Percentiles rank a stretch among this genome's conserved stretches.
Evolutionary conservation across 768 basidiomycete genomes (phyloP).

Genomic region (Collybia mongolica): DNA sequence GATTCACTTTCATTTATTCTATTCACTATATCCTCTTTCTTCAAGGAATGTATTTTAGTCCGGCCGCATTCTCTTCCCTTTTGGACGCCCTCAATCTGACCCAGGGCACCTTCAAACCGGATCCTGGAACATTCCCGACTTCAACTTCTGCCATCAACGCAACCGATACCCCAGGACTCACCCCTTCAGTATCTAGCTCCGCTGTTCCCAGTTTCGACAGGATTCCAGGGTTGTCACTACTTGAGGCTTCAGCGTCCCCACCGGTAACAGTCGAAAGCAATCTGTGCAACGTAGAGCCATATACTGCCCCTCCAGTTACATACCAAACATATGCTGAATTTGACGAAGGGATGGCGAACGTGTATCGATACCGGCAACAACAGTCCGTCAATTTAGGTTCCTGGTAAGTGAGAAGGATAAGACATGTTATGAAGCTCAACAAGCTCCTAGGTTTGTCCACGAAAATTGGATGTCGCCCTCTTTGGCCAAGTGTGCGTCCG

Average conservation of each 20-base stretch:
- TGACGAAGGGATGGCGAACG: constrained; percentile 43
- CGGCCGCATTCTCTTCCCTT: constrained; percentile 22
- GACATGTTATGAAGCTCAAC: background rate
- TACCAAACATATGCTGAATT: constrained; percentile 45
- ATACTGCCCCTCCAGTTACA: constrained; percentile 23
- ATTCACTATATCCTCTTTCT: constrained; percentile 1
- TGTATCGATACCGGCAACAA: constrained; percentile 64
- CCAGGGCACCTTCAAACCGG: constrained; percentile 28
- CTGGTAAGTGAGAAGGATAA: constrained; percentile 37
- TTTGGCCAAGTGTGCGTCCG: constrained; percentile 57
- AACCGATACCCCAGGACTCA: too few species aligned
- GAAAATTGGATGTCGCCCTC: constrained; percentile 78
- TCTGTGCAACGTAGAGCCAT: constrained; percentile 28
- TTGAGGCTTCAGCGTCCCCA: background rate
- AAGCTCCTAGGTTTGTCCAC: constrained; percentile 58
- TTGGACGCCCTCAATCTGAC: constrained; percentile 29
- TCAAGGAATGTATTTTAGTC: constrained; percentile 21
- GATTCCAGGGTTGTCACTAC: constrained; percentile 4
- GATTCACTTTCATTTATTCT: background rate
- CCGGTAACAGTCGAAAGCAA: constrained; percentile 1
- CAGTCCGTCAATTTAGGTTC: constrained; percentile 66
- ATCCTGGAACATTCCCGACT: constrained; percentile 9
- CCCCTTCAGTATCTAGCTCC: constrained; percentile 1
- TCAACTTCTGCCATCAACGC: background rate
- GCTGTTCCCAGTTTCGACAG: background rate